phyloP scores from a whole-genome alignment of 192 early-diverging fungal species.

The Coemansia sp. region DNA sequence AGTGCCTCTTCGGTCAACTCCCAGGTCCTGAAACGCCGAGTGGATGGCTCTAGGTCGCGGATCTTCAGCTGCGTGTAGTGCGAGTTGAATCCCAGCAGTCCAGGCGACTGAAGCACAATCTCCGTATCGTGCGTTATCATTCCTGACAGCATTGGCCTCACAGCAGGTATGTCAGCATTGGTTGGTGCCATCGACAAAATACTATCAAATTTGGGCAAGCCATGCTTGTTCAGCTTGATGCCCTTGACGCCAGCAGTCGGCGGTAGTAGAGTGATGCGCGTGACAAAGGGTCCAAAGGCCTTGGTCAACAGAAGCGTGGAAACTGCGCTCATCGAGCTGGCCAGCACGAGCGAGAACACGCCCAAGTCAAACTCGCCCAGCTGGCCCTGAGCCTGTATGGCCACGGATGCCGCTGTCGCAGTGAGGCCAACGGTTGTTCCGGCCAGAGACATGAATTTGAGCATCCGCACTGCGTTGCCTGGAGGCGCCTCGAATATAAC shows the following conservation, averaged over 20 bases:
- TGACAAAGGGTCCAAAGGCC: slow-evolving; percentile 50
- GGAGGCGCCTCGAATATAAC: slow-evolving; percentile 43
- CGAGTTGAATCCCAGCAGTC: slow-evolving; percentile 36
- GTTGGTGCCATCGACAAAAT: slow-evolving; percentile 21
- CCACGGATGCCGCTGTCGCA: slow-evolving; percentile 19
- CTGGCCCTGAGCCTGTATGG: slow-evolving; percentile 15
- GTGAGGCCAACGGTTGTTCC: slow-evolving; percentile 38
- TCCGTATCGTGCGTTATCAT: slow-evolving; percentile 23
- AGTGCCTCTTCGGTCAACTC: slow-evolving; percentile 17
- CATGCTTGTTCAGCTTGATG: slow-evolving; percentile 23
- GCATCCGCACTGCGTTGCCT: slow-evolving; percentile 39
- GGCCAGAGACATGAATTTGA: slow-evolving; percentile 51
- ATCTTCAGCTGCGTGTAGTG: slow-evolving; percentile 19
- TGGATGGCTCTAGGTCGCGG: slow-evolving; percentile 27
- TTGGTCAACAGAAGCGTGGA: slow-evolving; percentile 37
- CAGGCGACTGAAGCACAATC: slow-evolving; percentile 41
- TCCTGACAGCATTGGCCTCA: slow-evolving; percentile 17
- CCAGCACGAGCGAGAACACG: slow-evolving; percentile 18
- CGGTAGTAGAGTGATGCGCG: slow-evolving; percentile 31
- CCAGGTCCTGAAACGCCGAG: slow-evolving; percentile 38
- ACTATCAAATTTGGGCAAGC: slow-evolving; percentile 49
- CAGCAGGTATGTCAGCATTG: not conserved
- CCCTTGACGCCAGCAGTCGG: not conserved
- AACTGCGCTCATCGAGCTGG: slow-evolving; percentile 37
- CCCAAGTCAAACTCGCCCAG: slow-evolving; percentile 28